phyloP scores from a whole-genome alignment of 495 filamentous ascomycete genomes.

The Usnea hakonensis region DNA sequence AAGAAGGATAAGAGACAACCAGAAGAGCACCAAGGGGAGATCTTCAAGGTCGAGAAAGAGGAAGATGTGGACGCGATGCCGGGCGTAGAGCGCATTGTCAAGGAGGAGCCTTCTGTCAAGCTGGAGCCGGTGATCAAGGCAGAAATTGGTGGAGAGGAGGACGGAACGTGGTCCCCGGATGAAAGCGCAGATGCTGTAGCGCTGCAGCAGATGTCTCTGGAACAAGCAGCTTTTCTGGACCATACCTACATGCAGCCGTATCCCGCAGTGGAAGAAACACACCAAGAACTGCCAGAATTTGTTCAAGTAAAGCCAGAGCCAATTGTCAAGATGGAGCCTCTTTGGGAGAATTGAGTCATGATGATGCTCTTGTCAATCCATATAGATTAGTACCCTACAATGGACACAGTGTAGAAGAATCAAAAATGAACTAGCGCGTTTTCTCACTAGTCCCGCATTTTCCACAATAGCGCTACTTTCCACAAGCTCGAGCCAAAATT shows the following conservation, averaged over 20 bases:
- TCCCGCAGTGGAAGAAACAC: background rate
- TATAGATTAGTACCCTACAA: background rate
- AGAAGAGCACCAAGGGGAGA: constrained; percentile 7
- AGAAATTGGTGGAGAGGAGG: background rate
- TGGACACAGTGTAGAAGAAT: background rate
- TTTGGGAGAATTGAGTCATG: background rate
- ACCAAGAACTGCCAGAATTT: background rate
- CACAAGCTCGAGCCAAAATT: background rate
- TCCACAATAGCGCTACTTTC: background rate
- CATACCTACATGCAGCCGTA: background rate
- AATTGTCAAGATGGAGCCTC: background rate
- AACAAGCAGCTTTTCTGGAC: background rate
- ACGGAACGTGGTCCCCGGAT: background rate
- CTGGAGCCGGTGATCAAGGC: constrained; percentile 2
- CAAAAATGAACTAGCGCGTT: background rate
- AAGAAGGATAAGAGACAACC: constrained; percentile 7
- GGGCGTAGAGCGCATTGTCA: background rate
- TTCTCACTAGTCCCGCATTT: background rate
- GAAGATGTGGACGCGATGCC: background rate
- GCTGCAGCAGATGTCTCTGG: background rate
- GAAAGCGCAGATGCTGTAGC: background rate
- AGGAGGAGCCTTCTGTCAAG: constrained; percentile 5
- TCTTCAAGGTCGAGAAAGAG: constrained; percentile 1
- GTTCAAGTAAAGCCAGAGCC: constrained; percentile 3
- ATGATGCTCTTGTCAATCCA: background rate